Evolutionary conservation across 768 basidiomycete species (phyloP).

Genomic region (Thelephora ganbajun): DNA sequence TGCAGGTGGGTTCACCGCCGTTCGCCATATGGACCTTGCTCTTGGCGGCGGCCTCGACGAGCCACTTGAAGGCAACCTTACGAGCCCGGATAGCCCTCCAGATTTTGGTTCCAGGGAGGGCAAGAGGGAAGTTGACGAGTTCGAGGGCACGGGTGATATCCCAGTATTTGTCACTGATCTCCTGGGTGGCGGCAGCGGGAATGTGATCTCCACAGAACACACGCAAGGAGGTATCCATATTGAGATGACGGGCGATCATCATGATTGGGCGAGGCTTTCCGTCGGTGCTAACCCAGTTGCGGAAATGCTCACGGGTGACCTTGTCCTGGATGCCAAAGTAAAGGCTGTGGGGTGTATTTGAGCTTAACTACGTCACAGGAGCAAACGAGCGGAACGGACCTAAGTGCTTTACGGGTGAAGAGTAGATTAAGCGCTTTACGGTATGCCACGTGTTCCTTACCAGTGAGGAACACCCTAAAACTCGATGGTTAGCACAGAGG

Average conservation of each 20-base stretch:
- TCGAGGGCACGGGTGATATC: slow-evolving; percentile 88
- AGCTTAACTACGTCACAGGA: not conserved
- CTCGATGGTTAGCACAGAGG: not conserved
- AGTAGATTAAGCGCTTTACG: slow-evolving; percentile 80
- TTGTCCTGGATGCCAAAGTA: slow-evolving; percentile 77
- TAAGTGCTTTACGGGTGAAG: slow-evolving; percentile 89
- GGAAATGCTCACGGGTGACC: slow-evolving; percentile 66
- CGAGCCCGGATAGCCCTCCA: slow-evolving; percentile 87
- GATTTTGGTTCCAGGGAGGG: slow-evolving; percentile 91
- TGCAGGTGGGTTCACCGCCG: slow-evolving; percentile 71
- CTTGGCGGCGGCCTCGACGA: slow-evolving; percentile 62
- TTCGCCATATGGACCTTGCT: slow-evolving; percentile 75
- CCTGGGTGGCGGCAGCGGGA: slow-evolving; percentile 57
- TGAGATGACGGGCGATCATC: slow-evolving; percentile 84
- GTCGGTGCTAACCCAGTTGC: slow-evolving; percentile 52
- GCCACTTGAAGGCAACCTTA: slow-evolving; percentile 70
- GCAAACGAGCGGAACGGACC: slow-evolving; percentile 29
- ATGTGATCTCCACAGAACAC: slow-evolving; percentile 94
- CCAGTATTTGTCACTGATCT: slow-evolving; percentile 94
- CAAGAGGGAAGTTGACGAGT: slow-evolving; percentile 96
- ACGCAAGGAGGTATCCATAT: slow-evolving; percentile 93
- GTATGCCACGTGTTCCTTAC: slow-evolving; percentile 88
- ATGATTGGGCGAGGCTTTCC: slow-evolving; percentile 51
- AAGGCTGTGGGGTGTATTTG: slow-evolving; percentile 31
- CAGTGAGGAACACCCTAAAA: slow-evolving; percentile 89